Evolutionary conservation across 2,329 filamentous ascomycete genomes (phyloP), one percentile per base, ranked within the genome.

Genomic region (Simplicillium aogashimaense): DNA sequence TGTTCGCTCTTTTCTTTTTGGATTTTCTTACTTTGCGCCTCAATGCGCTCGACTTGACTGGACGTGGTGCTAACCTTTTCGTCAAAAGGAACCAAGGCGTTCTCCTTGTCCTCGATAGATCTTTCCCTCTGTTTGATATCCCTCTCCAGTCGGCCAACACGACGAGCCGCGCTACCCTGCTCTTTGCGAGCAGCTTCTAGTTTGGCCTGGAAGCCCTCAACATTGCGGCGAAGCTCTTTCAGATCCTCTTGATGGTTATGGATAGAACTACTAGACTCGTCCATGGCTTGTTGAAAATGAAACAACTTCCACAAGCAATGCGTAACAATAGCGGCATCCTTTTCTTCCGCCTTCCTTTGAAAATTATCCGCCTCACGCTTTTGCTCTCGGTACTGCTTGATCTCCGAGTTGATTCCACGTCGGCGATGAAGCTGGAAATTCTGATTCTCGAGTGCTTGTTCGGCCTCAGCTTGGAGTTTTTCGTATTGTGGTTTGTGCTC

Each of bases 291-390:
- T 60, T 98, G 90, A 58, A 94, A 94, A 55, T 95, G 88, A 59
- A 87, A 97, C 2, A 98, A 72, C 63, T 95, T 97, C 90, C 90
- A 98, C 12, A 98, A 68, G 29, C 94, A 89, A 49, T 97, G 90
- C 1, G 84, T 89, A 41, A 97, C 86, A 42, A 95, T 84, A 7
- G 90, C 92, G 40, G 86, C 77, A 57, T 98, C 90, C 37, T 86
- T 81, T 59, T 97, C 87, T 40, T 92, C 84, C 1, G 84, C 84
- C 62, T 95, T 97, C 47, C 78, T 81, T 55, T 94, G 85, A 56
- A 90, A 98, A 51, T 83, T 90, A 49, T 98, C 92, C 5, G 90
- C 90, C 56, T 97, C 92, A 50, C 81, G 81, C 66, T 97, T 97
- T 62, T 97, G 90, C 58, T 97, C 88, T 54, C 94, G 85, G 54